Base-by-base conservation (phyloP, 2,329 filamentous ascomycete genomes). In the Microdochium trichocladiopsis region DNA sequence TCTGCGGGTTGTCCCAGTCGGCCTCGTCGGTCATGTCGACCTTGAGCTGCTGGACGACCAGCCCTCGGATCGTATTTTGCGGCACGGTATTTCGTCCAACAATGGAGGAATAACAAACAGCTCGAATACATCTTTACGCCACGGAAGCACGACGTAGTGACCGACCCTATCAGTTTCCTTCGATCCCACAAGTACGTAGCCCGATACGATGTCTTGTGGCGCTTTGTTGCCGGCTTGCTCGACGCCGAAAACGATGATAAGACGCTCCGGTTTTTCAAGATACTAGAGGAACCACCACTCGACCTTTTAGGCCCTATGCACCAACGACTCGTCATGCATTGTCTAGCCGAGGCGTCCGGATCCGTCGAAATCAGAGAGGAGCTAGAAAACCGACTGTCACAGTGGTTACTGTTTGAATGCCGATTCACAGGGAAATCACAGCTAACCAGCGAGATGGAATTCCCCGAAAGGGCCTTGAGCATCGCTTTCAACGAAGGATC, bases 221-320 rank as follows among this genome's bases (percentile, higher is more conserved):
- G 70, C 18, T 74, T 74, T 60, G 66, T 70, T 31, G 54, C 65
- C 4, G 71, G 71, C n/a, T 53, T 73, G n/a, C 59, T 73, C 31
- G 41, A 58, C n/a, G 31, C 51, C 28, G 28, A 33, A 33, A 33
- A 33, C 8, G 28, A 33, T 24, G 48, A 59, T 9, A 22, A 55
- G 6, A 48, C 58, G 31, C 14, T 48, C 18, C 3, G 25, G 8
- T 69, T 71, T 50, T 64, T 72, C 33, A 3, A 63, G 12, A 45
- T 48, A 28, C 61, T 73, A 18, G 60, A 72, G 37, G 28, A 55
- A 2, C 56, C 69, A 43, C 68, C 68, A 47, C 58, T 56, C 25
- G 69, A 72, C 52, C 53, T 72, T 22, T 51, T 72, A 9, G 69
- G 70, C 2, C 64, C 63, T 18, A 51, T 57, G 22, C 69, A 73